Evolutionary conservation across 371 early-diverging fungal genomes (phyloP).

Genomic region (Caulochytrium protostelioides): DNA sequence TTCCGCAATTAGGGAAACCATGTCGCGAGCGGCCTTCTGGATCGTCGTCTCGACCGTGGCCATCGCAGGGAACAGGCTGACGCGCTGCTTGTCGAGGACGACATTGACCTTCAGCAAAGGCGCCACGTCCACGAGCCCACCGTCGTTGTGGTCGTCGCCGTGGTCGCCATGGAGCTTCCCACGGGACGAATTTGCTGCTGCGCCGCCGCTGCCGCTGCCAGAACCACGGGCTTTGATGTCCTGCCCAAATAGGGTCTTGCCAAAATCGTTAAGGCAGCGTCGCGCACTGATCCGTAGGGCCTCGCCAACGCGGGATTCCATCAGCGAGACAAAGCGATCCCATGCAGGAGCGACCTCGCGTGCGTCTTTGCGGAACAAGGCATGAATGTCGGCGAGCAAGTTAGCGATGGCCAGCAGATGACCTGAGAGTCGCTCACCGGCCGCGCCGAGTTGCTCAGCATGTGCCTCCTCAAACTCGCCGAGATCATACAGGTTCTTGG

Average conservation of each 20-base stretch:
- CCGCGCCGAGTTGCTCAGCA: too few species aligned
- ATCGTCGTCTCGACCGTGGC: conserved; percentile 23
- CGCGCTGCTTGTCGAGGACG: conserved; percentile 24
- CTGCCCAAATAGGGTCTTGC: too few species aligned
- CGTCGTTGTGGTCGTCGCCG: conserved; percentile 29
- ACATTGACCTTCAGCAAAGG: conserved; percentile 36
- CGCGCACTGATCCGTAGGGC: conserved; percentile 18
- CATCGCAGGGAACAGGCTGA: conserved; percentile 28
- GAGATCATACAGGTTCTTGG: conserved; percentile 29
- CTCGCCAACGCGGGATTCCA: conserved; percentile 28
- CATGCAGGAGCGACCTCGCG: conserved; percentile 24
- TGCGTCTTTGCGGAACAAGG: conserved; percentile 26
- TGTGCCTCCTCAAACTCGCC: conserved; percentile 23
- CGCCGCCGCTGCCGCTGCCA: too few species aligned
- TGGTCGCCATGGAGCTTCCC: too few species aligned
- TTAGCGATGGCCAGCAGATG: too few species aligned
- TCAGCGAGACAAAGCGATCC: conserved; percentile 19
- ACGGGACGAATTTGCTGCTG: too few species aligned
- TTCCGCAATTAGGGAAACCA: conserved; percentile 21
- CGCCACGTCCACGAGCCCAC: conserved; percentile 21
- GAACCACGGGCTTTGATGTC: too few species aligned
- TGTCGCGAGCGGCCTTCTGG: conserved; percentile 21
- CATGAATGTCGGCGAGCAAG: conserved; percentile 15
- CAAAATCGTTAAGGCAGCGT: too few species aligned
- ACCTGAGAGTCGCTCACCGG: too few species aligned